A percentile compares a stretch with the other conserved stretches of the same genome.
Evolutionary conservation across 176 grass and related monocot genomes (phyloP).

Genomic region (Tillandsia leiboldiana): DNA sequence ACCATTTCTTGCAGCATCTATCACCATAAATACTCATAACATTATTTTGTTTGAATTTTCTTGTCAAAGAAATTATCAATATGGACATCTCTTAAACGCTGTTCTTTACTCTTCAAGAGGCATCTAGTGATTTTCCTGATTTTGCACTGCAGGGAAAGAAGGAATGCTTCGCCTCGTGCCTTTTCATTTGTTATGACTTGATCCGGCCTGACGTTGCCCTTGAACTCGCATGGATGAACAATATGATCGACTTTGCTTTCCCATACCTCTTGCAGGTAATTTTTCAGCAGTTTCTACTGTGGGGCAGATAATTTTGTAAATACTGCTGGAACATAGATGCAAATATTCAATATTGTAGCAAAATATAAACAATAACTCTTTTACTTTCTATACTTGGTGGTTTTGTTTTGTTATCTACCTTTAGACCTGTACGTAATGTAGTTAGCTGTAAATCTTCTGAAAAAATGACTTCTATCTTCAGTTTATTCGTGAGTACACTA

Average conservation of each 20-base stretch:
- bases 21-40: too few species aligned
- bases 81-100: too few species aligned
- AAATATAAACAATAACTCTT: background rate
- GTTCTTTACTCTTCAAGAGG: background rate
- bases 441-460: background rate
- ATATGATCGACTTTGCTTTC: slow-evolving; percentile 94
- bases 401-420: background rate
- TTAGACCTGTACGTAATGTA: background rate
- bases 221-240: slow-evolving; percentile 98
- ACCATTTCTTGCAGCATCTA: too few species aligned
- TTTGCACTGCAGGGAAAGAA: slow-evolving; percentile 83
- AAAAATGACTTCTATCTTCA: slow-evolving; percentile 16
- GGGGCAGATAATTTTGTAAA: too few species aligned
- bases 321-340: too few species aligned
- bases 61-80: background rate
- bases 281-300: background rate
- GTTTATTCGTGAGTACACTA: slow-evolving; percentile 88
- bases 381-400: background rate
- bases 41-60: background rate
- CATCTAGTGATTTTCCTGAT: slow-evolving; percentile 7
- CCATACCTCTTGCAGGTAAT: slow-evolving; percentile 91
- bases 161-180: slow-evolving; percentile 95
- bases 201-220: slow-evolving; percentile 88
- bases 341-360: too few species aligned
- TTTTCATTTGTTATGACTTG: slow-evolving; percentile 94